A percentile compares a stretch with the other conserved stretches of the same genome.
Conservation (phyloP, 2,329 filamentous ascomycete genomes). For the Penicillium sp. region DNA sequence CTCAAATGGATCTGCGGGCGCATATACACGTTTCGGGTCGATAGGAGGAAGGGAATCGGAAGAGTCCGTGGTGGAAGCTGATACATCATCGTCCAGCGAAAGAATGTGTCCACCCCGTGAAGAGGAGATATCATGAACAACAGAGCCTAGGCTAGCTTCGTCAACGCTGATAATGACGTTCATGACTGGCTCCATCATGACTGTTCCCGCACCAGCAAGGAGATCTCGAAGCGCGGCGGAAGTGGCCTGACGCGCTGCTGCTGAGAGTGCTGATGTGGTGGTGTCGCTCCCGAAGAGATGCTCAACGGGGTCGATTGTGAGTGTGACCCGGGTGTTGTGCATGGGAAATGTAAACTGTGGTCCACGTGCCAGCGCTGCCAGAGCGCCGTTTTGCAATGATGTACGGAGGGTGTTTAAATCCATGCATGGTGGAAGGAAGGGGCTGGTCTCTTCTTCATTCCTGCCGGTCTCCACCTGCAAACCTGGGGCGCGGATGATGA, state of each 20-base stretch:
- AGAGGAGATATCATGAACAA: constrained; percentile 78
- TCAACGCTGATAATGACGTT: constrained; percentile 81
- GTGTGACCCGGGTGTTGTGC: constrained; percentile 68
- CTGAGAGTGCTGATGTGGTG: constrained; percentile 66
- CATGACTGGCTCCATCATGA: constrained; percentile 92
- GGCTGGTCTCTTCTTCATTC: constrained; percentile 39
- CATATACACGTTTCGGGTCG: constrained; percentile 74
- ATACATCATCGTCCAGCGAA: constrained; percentile 60
- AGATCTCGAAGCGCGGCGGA: constrained; percentile 65
- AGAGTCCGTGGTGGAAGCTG: constrained; percentile 30
- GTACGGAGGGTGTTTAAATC: constrained; percentile 50
- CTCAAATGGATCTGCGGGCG: constrained; percentile 78
- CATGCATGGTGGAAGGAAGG: constrained; percentile 57
- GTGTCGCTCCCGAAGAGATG: constrained; percentile 68
- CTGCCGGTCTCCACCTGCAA: constrained; percentile 43
- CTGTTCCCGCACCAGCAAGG: constrained; percentile 44
- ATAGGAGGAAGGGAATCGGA: constrained; percentile 47
- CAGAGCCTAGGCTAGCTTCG: constrained; percentile 73
- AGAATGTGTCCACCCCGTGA: constrained; percentile 72
- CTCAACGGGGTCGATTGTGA: constrained; percentile 65
- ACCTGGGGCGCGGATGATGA: constrained; percentile 56
- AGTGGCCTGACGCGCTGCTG: constrained; percentile 66
- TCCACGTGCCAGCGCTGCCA: constrained; percentile 80
- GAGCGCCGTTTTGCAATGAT: constrained; percentile 72
- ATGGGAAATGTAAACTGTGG: constrained; percentile 78